phyloP scores from a whole-genome alignment of 306 rosid species.

The Begonia masoniana region DNA sequence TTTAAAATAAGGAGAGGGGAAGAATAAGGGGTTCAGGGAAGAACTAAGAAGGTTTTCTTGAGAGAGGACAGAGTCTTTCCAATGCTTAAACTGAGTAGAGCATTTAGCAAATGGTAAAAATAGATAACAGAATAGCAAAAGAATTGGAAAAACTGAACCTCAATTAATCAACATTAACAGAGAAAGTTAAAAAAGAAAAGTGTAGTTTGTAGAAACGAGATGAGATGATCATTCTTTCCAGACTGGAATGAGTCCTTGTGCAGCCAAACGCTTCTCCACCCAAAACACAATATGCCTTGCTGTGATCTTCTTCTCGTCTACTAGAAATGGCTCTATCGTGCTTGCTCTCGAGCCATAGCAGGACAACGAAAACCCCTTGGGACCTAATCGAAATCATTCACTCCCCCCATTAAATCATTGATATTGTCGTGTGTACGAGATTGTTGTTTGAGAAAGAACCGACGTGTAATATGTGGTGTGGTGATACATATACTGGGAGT shows the following conservation, averaged over 20 bases:
- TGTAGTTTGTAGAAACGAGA: not conserved
- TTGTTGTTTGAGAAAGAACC: no score
- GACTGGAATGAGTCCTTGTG: conserved; percentile 90
- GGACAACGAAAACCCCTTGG: conserved; percentile 81
- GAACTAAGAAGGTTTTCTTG: no score
- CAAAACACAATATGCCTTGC: conserved; percentile 65
- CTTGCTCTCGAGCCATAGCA: conserved; percentile 61
- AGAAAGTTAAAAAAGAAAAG: no score
- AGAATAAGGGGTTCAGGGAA: no score
- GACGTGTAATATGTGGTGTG: not conserved
- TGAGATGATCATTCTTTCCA: conserved; percentile 44
- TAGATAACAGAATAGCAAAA: no score
- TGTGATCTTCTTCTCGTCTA: conserved; percentile 82
- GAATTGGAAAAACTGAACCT: no score
- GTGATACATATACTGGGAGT: not conserved
- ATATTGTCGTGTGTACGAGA: no score
- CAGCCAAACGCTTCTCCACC: conserved; percentile 97
- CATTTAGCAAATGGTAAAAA: no score
- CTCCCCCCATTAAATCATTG: not conserved
- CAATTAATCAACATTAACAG: no score
- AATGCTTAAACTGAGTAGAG: no score
- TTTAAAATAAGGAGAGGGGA: no score
- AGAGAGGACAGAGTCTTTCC: no score
- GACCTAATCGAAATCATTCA: conserved; percentile 34
- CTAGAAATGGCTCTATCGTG: conserved; percentile 83